Base-by-base conservation (phyloP, 1,284 basidiomycete genomes). In the Naganishia liquefaciens region DNA sequence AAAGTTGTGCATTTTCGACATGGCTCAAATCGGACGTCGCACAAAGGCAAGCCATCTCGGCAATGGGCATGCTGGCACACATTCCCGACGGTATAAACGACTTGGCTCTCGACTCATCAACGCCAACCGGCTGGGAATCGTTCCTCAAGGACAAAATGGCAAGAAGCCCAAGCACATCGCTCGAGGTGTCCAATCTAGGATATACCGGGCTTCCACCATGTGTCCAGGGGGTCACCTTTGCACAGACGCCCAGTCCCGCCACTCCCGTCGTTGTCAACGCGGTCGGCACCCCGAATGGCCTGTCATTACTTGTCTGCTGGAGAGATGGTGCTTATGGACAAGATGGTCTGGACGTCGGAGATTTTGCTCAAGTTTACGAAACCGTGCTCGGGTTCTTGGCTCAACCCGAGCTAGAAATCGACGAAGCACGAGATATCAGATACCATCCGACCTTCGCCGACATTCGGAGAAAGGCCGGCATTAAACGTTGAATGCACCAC, bases 41-140 rank as follows among this genome's bases (percentile, higher is more conserved):
- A 19, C 40, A 70, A 19, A 17, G 43, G 10, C 42, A 70, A 11
- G 74, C 68, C 1, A 49, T 71, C 3, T 66, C 70, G 64, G 51
- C 53, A 1, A 69, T 76, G 47, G 74, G 75, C 2, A 70, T 73
- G 55, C 68, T 77, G 9, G 58, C 64, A 2, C 71, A 73, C 51
- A 61, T 77, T 15, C 75, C 75, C 6, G 73, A 77, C 50, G 64
- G 67, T 0, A 27, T 37, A 5, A 33, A 64, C 10, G 58, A 64
- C 13, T n/a, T 61, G 5, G 44, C 52, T 42, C 63, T 30, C 17
- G 71, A 74, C 37, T 63, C 69, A 1, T 57, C 27, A 4, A 63
- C 64, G 2, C 70, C 73, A 4, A 78, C 75, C 4, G 73, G 70
- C 10, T 78, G 74, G 74, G 74, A 77, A 64, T 62, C 72, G n/a